Percentiles rank a stretch among this genome's conserved stretches.
Conservation (phyloP, 345 rosid species). For the Eucalyptus microcorys region DNA sequence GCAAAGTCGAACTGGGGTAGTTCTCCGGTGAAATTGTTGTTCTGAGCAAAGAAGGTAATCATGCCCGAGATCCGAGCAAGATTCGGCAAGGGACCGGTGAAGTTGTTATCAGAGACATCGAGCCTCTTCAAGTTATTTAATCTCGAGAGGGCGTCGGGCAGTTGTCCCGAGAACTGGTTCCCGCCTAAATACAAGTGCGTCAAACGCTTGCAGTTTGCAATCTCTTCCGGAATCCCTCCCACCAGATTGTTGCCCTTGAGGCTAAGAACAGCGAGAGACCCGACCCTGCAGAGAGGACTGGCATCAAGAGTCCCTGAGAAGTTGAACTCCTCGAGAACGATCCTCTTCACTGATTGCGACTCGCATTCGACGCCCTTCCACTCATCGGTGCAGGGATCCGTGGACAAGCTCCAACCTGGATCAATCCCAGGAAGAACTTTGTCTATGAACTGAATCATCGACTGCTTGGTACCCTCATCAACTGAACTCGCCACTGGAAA, state of each 20-base stretch:
- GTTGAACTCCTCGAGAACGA: slow-evolving; percentile 32
- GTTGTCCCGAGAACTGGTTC: slow-evolving; percentile 24
- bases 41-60: slow-evolving; percentile 21
- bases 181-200: slow-evolving; percentile 28
- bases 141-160: slow-evolving; percentile 26
- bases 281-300: slow-evolving; percentile 13
- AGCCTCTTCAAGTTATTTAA: slow-evolving; percentile 35
- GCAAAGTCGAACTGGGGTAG: slow-evolving; percentile 35
- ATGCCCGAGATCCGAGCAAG: slow-evolving; percentile 25
- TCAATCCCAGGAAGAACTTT: slow-evolving; percentile 22
- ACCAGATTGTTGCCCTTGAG: slow-evolving; percentile 17
- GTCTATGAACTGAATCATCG: slow-evolving; percentile 33
- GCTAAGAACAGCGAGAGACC: slow-evolving; percentile 28
- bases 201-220: slow-evolving; percentile 26
- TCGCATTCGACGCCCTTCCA: slow-evolving; percentile 40
- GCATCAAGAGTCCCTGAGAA: slow-evolving; percentile 30
- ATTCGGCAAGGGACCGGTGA: slow-evolving; percentile 28
- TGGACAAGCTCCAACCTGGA: slow-evolving; percentile 40
- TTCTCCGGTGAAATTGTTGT: slow-evolving; percentile 27
- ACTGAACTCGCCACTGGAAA: slow-evolving; percentile 9
- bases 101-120: slow-evolving; percentile 23
- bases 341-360: slow-evolving; percentile 11
- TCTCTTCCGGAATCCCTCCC: slow-evolving; percentile 21
- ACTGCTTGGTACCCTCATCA: slow-evolving; percentile 15
- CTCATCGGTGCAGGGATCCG: slow-evolving; percentile 39